phyloP scores from a whole-genome alignment of 1,284 basidiomycete species.

The Trametes versicolor region DNA sequence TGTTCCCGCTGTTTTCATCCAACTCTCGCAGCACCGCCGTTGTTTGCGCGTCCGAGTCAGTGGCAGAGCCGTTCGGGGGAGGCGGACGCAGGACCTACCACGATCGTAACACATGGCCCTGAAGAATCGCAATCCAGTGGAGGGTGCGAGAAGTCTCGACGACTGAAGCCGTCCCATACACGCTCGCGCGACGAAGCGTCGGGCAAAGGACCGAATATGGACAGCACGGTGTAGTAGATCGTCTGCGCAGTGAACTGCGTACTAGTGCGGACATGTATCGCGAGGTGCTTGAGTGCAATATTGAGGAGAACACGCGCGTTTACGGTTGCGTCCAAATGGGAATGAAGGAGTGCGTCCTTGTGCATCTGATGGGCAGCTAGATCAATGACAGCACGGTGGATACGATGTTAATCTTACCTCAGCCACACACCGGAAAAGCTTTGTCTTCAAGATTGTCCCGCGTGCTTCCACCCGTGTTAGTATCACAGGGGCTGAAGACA shows the following conservation, averaged over 20 bases:
- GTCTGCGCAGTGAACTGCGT: conserved; percentile 49
- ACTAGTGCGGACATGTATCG: conserved; percentile 64
- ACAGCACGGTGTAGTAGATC: conserved; percentile 52
- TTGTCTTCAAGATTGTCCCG: conserved; percentile 64
- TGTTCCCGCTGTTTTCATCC: no score
- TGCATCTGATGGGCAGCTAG: conserved; percentile 65
- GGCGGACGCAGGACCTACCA: no score
- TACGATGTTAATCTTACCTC: conserved; percentile 54
- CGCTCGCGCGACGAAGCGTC: no score
- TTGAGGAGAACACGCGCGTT: conserved; percentile 59
- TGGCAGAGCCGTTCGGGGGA: no score
- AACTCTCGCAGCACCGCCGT: no score
- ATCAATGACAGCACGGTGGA: background rate
- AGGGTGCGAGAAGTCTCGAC: no score
- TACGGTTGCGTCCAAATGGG: conserved; percentile 76
- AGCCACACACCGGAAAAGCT: conserved; percentile 65
- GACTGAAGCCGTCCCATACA: no score
- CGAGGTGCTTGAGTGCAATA: conserved; percentile 64
- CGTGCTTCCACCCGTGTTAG: conserved; percentile 51
- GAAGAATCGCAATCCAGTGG: no score
- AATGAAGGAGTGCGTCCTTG: conserved; percentile 79
- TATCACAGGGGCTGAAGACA: no score
- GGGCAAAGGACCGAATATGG: conserved; percentile 61
- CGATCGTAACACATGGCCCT: no score
- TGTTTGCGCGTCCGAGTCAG: no score